phyloP scores from a whole-genome alignment of 2,329 filamentous ascomycete genomes.

The Pseudopithomyces chartarum region DNA sequence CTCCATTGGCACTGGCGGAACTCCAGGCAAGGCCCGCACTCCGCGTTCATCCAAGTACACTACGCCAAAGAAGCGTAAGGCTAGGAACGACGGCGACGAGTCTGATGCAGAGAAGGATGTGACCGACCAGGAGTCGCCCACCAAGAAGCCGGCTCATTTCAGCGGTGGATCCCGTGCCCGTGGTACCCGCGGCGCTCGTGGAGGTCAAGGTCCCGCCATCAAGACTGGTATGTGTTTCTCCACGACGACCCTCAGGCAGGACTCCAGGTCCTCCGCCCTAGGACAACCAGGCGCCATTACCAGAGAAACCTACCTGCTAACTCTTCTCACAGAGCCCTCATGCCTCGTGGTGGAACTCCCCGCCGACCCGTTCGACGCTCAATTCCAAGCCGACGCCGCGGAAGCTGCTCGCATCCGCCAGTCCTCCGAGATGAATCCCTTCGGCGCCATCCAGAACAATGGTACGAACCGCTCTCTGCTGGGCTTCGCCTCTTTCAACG shows the following conservation, averaged over 20 bases:
- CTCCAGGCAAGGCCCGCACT: background rate
- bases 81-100: conserved; percentile 8
- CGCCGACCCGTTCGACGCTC: background rate
- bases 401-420: background rate
- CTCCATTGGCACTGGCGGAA: background rate
- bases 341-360: background rate
- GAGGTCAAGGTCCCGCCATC: background rate
- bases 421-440: background rate
- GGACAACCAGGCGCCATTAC: background rate
- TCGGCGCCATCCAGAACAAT: background rate
- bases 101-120: conserved; percentile 20
- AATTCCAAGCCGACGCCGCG: background rate
- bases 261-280: background rate
- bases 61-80: conserved; percentile 21
- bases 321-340: background rate
- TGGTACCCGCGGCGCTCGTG: background rate
- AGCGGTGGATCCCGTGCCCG: background rate
- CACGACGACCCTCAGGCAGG: background rate
- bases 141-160: conserved; percentile 1
- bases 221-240: conserved; percentile 6
- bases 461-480: background rate
- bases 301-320: background rate
- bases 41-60: conserved; percentile 4
- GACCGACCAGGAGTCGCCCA: conserved; percentile 8
- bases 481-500: background rate